Base-by-base conservation (phyloP, 208 protist genomes). In the Trypanosoma congolense region DNA sequence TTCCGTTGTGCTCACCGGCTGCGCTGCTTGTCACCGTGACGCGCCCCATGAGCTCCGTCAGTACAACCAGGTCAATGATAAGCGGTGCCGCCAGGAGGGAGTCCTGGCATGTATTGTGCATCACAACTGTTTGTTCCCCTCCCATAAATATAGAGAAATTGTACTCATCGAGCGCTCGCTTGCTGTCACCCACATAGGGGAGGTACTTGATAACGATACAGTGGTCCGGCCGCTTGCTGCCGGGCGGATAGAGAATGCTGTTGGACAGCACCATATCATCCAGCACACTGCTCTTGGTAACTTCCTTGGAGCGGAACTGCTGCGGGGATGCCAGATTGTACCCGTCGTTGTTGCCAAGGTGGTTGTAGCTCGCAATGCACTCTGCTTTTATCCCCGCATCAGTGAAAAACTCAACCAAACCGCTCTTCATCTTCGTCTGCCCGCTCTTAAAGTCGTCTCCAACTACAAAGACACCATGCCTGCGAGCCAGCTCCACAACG, bases 341-440 rank as follows among this genome's bases (percentile, higher is more conserved):
- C 45, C 98, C 98, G 74, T 99, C 98, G 72, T 99, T 99, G 87
- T 99, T 99, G 51, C 98, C 98, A 25, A 99, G 80, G 79, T 99
- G 98, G 56, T 90, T 90, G 64, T 90, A 90, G 58, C 82, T 90
- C 18, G 75, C 82, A 57, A 90, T 90, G 66, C 82, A 90, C 69
- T 86, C 75, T 29, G 82, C 78, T 62, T 86, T 85, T 58, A 90
- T 86, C 65, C 82, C 98, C 21, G 98, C 95, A 26, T 61, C 64
- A 33, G 99, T 93, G 56, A 99, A 87, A 75, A 98, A 99, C 75
- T 99, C 97, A 25, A 98, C 87, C 43, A 99, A 67, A 2, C 98
- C 97, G 24, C 92, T 97, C 80, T 99, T 99, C 68, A 99, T 96
- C 75, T 99, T 99, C n/a, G 98, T 99, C 84, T 99, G 98, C 35